Conservation (phyloP, 805 yeast genomes). For the Zygotorulaspora danielsina region DNA sequence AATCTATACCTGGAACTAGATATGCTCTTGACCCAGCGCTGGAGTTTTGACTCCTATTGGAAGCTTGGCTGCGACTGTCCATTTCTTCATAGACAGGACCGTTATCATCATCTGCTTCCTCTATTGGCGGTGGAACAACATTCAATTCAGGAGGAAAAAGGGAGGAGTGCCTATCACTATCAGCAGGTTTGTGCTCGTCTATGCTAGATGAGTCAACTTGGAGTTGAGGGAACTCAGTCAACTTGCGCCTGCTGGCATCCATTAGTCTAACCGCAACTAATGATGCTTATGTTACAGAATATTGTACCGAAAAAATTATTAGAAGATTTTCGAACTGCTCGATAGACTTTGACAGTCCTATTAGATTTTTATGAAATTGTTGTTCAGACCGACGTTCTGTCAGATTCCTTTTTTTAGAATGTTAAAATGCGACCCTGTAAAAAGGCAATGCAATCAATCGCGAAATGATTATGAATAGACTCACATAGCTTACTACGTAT, state of each 20-base stretch:
- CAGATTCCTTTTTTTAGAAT: too few species aligned
- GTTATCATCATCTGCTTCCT: constrained; percentile 3
- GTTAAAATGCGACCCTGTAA: too few species aligned
- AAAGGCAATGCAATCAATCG: too few species aligned
- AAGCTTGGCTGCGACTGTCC: background rate
- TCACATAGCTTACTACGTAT: too few species aligned
- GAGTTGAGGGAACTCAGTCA: constrained; percentile 24
- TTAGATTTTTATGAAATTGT: too few species aligned
- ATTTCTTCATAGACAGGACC: background rate
- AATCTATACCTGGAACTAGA: background rate
- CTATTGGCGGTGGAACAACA: constrained; percentile 20
- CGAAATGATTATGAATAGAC: too few species aligned
- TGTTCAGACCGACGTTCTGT: too few species aligned
- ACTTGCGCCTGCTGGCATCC: constrained; percentile 15
- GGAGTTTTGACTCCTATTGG: background rate
- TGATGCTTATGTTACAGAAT: background rate
- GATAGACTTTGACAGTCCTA: too few species aligned
- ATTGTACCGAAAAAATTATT: too few species aligned
- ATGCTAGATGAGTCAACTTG: constrained; percentile 2
- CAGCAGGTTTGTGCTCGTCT: background rate
- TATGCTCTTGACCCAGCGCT: background rate
- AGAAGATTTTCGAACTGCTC: too few species aligned
- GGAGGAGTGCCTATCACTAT: constrained; percentile 4
- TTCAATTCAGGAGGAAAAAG: constrained; percentile 20
- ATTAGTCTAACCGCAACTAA: constrained; percentile 1